Evolutionary conservation across 2,329 filamentous ascomycete species (phyloP).

Genomic region (Hypoxylon sp.): DNA sequence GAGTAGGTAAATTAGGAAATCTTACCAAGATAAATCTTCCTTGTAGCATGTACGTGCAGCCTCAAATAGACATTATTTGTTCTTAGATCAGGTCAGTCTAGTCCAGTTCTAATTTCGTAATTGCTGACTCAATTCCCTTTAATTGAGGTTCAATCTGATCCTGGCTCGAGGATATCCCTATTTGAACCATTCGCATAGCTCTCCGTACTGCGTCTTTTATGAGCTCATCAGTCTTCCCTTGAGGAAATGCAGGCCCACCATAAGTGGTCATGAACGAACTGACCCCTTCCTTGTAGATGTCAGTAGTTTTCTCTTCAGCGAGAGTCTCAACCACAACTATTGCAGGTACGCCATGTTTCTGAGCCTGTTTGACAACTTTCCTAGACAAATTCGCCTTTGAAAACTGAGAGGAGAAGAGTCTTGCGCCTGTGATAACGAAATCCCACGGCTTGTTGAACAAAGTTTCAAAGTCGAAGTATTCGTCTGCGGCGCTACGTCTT

Average conservation of each 20-base stretch:
- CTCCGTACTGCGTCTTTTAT: background rate
- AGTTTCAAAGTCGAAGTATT: background rate
- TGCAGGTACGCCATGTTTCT: background rate
- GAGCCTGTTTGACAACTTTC: background rate
- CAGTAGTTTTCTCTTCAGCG: background rate
- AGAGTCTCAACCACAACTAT: background rate
- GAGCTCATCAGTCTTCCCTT: background rate
- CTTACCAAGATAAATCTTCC: too few relatives aligned
- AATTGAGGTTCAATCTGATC: background rate
- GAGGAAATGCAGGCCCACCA: background rate
- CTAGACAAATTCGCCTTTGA: background rate
- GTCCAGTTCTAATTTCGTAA: background rate
- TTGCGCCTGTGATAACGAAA: background rate
- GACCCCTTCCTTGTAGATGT: slow-evolving; percentile 1
- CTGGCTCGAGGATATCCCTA: slow-evolving; percentile 1
- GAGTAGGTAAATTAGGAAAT: too few relatives aligned
- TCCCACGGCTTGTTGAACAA: slow-evolving; percentile 11
- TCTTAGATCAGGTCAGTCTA: background rate
- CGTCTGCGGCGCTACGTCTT: background rate
- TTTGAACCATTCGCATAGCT: slow-evolving; percentile 6
- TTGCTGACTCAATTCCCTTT: background rate
- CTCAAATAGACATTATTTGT: background rate
- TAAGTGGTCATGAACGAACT: background rate
- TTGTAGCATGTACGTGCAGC: background rate
- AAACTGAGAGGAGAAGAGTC: background rate